Evolutionary conservation across 2,329 filamentous ascomycete genomes (phyloP), one percentile per base, ranked within the genome.

Genomic region (Trichoderma aggressivum): DNA sequence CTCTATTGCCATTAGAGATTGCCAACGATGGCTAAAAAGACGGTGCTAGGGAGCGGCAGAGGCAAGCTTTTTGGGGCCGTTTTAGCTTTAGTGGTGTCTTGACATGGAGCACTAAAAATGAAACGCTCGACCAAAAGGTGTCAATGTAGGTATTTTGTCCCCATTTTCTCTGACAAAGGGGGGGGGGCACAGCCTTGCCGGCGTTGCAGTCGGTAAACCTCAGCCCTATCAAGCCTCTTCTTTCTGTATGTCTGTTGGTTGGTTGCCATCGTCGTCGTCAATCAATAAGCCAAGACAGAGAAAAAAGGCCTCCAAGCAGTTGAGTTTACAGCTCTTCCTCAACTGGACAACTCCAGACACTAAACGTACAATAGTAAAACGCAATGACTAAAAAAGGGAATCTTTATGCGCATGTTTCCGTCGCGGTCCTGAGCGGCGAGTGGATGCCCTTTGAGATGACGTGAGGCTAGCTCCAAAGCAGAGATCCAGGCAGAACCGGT

Each of bases 1-100:
- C 39, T 43, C 36, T 18, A 39, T 34, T 63, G 59, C 30, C 53
- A 21, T 53, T 50, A 7, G 26, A 18, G 36, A 39, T 7, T 32
- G 14, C 53, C 16, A 59, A 32, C n/a, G 16, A 24, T 53, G n/a
- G 47, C 47, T 53, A 53, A 26, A 14, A n/a, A n/a, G n/a, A n/a
- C n/a, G n/a, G n/a, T n/a, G n/a, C 59, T 43, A 64, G 43, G 28
- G 28, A 55, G 43, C 62, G 65, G 50, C 34, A 67, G 34, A 43
- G n/a, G 50, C 55, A 68, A 67, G 36, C 53, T 32, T 55, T 53
- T 18, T 60, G 36, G 36, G 53, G 50, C 28, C 58, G 55, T 60
- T 68, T 68, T 68, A 47, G 65, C 58, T 59, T 34, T 47, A 60
- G 65, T 60, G 55, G 36, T 32, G 28, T 36, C 7, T 64, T 50